phyloP scores from a whole-genome alignment of 2,329 filamentous ascomycete genomes.

The Nothophaeocryptopus gaeumannii region DNA sequence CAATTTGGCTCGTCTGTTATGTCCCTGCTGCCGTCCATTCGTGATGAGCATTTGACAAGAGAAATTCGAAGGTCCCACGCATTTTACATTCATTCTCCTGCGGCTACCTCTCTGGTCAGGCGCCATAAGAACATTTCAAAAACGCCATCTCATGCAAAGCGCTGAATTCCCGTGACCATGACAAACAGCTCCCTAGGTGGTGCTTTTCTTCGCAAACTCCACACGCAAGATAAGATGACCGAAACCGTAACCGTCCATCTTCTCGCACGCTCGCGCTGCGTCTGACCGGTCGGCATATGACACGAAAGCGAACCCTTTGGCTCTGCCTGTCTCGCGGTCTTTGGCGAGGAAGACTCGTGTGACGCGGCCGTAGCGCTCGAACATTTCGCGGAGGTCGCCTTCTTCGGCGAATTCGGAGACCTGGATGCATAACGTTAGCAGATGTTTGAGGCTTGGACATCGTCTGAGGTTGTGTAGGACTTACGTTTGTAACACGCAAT shows the following conservation, averaged over 20 bases:
- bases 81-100: too few species aligned
- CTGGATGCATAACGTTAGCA: conserved; percentile 49
- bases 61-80: too few species aligned
- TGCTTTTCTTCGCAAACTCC: conserved; percentile 73
- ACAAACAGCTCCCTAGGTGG: conserved; percentile 9
- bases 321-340: conserved; percentile 91
- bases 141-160: too few species aligned
- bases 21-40: too few species aligned
- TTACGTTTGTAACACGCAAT: conserved; percentile 93
- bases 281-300: conserved; percentile 88
- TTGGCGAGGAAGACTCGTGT: conserved; percentile 97
- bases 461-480: conserved; percentile 39
- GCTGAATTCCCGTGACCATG: too few species aligned
- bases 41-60: too few species aligned
- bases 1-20: too few species aligned
- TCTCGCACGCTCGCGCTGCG: conserved; percentile 87
- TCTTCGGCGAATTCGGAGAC: conserved; percentile 98
- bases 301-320: conserved; percentile 99
- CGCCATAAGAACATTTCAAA: too few species aligned
- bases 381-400: conserved; percentile 91
- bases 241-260: conserved; percentile 95
- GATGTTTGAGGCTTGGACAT: background rate
- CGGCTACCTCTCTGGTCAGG: too few species aligned
- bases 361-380: conserved; percentile 94
- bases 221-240: conserved; percentile 83